phyloP scores from a whole-genome alignment of 495 filamentous ascomycete genomes.

The Neurospora cerealis region DNA sequence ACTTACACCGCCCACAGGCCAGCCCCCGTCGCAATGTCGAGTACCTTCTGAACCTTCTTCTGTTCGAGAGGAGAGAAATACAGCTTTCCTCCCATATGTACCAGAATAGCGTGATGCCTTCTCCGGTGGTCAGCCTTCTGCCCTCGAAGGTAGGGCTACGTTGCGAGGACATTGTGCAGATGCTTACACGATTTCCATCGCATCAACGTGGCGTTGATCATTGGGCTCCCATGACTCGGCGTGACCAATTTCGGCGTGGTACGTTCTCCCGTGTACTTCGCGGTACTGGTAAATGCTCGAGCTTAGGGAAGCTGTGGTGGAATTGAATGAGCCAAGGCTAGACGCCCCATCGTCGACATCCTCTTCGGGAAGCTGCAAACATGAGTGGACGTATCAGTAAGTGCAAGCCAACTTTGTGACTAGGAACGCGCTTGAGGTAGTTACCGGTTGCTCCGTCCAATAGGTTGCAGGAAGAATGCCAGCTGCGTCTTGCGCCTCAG shows the following conservation, averaged over 20 bases:
- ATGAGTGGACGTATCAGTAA: neutral
- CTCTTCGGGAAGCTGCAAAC: neutral
- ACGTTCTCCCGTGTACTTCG: constrained; percentile 1
- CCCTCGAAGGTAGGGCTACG: neutral
- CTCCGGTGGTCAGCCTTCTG: neutral
- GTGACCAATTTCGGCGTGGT: constrained; percentile 17
- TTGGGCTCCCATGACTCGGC: constrained; percentile 28
- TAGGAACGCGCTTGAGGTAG: neutral
- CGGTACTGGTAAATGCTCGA: neutral
- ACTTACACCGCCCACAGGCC: constrained; percentile 44
- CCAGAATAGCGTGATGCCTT: neutral
- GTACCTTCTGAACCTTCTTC: constrained; percentile 34
- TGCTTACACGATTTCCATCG: constrained; percentile 19
- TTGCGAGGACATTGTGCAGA: neutral
- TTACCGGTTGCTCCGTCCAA: neutral
- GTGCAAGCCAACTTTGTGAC: neutral
- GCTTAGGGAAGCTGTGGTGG: neutral
- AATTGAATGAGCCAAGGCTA: neutral
- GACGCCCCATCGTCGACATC: neutral
- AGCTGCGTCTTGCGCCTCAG: neutral
- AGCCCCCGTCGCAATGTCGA: constrained; percentile 54
- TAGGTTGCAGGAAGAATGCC: constrained; percentile 1
- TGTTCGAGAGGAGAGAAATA: constrained; percentile 38
- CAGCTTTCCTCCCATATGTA: constrained; percentile 23
- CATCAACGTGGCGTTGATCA: constrained; percentile 23